phyloP scores from a whole-genome alignment of 1,139 yeast genomes.

The Geotrichum klebahnii region DNA sequence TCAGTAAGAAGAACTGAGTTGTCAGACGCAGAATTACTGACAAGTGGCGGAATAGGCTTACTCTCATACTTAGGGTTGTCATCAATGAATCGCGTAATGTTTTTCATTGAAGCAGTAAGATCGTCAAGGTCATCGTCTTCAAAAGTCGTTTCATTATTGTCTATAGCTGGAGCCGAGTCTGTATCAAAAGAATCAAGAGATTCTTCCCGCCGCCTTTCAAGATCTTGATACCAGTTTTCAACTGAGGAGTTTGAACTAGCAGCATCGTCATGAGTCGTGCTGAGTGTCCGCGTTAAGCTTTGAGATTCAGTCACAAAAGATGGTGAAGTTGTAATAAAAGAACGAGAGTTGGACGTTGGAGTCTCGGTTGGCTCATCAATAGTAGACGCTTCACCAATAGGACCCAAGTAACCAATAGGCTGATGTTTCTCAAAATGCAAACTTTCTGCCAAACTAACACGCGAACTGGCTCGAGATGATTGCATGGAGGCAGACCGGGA shows the following conservation, averaged over 20 bases:
- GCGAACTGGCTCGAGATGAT: no score
- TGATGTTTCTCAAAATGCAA: no score
- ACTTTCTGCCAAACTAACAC: no score
- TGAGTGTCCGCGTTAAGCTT: constrained; percentile 1
- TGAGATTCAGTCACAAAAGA: neutral
- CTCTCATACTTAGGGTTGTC: neutral
- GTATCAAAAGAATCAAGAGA: constrained; percentile 16
- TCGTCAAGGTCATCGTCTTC: constrained; percentile 16
- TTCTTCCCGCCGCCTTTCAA: neutral
- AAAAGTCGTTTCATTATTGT: constrained; percentile 17
- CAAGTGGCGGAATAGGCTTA: neutral
- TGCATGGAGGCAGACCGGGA: neutral
- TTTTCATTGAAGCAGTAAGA: constrained; percentile 10
- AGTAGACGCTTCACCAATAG: no score
- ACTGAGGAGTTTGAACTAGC: constrained; percentile 11
- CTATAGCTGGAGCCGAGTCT: constrained; percentile 10
- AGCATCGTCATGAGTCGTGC: no score
- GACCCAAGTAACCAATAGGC: no score
- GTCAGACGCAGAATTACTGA: constrained; percentile 4
- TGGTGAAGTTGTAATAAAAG: neutral
- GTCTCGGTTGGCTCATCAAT: no score
- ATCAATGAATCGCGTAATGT: constrained; percentile 1
- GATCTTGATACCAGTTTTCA: constrained; percentile 12
- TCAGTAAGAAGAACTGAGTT: constrained; percentile 12
- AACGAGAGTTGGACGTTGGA: neutral